Conservation (phyloP, 768 basidiomycete genomes). For the Tricholoma hemisulphureum region DNA sequence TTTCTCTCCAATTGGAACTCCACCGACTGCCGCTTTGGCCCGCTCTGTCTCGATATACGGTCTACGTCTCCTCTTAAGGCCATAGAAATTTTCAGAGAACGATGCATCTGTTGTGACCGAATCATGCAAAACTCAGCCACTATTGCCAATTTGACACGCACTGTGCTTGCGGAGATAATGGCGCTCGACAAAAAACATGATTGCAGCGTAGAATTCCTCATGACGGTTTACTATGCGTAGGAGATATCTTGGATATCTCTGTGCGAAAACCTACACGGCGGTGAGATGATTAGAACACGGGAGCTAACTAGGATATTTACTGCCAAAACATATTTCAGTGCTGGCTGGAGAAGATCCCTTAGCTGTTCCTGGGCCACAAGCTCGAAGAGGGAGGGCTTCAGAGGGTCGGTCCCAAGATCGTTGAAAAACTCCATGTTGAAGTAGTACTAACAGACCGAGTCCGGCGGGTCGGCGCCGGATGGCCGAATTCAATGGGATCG, state of each 20-base stretch:
- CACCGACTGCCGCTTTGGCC: constrained; percentile 63
- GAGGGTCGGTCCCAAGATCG: constrained; percentile 66
- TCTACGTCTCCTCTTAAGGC: constrained; percentile 74
- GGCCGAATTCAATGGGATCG: no score
- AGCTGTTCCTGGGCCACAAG: constrained; percentile 93
- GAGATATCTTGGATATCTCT: constrained; percentile 90
- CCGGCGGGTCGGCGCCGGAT: no score
- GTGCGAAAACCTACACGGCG: constrained; percentile 77
- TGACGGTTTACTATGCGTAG: constrained; percentile 89
- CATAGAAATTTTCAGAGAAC: constrained; percentile 96
- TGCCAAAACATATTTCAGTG: constrained; percentile 89
- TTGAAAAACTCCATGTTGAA: constrained; percentile 77
- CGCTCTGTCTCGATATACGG: constrained; percentile 72
- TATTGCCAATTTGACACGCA: constrained; percentile 34
- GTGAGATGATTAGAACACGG: background rate
- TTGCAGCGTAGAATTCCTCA: constrained; percentile 90
- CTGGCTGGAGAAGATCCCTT: constrained; percentile 87
- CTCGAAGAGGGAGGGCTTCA: constrained; percentile 85
- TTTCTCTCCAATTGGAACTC: constrained; percentile 61
- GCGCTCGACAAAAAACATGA: constrained; percentile 88
- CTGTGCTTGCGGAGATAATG: constrained; percentile 88
- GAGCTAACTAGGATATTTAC: constrained; percentile 44
- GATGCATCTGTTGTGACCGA: constrained; percentile 66
- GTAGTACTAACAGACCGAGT: no score
- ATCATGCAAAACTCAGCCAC: background rate